These are phyloP conservation scores for Asclepias syriaca DNA, from an alignment of 257 asterid species.

Conservation along the genomic window DNA sequence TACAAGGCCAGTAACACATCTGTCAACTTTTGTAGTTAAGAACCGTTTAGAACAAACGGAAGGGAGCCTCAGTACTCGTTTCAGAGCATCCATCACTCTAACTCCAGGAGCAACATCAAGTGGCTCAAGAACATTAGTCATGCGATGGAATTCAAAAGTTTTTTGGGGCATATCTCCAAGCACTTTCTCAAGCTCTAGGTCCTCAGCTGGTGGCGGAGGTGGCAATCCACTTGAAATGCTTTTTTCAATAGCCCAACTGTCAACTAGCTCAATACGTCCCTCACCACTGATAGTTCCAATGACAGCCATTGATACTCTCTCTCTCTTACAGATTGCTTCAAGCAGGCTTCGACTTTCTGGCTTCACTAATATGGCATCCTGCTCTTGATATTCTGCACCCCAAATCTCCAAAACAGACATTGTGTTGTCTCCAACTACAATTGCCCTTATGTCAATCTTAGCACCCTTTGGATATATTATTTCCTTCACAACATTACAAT, in stretches of 20 bases:
- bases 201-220: conserved; percentile 81
- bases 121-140: conserved; percentile 45
- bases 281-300: conserved; percentile 81
- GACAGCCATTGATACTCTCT: conserved; percentile 90
- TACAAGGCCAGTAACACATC: conserved; percentile 94
- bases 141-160: conserved; percentile 69
- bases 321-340: conserved; percentile 72
- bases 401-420: conserved; percentile 94
- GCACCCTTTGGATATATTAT: conserved; percentile 84
- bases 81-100: conserved; percentile 58
- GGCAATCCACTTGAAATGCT: conserved; percentile 51
- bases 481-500: conserved; percentile 69
- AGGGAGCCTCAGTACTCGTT: conserved; percentile 80
- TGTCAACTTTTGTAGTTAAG: conserved; percentile 87
- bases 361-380: conserved; percentile 91
- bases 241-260: conserved; percentile 50
- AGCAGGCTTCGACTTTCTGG: conserved; percentile 63
- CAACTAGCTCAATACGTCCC: conserved; percentile 64
- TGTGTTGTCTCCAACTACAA: conserved; percentile 84
- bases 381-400: conserved; percentile 99
- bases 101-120: conserved; percentile 80
- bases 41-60: conserved; percentile 86
- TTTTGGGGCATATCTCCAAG: conserved; percentile 98
- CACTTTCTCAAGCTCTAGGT: conserved; percentile 94
- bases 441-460: conserved; percentile 77